Evolutionary conservation across 129 eudicot genomes (phyloP), one percentile per base, ranked within the genome.

Genomic region (Centaurea solstitialis): DNA sequence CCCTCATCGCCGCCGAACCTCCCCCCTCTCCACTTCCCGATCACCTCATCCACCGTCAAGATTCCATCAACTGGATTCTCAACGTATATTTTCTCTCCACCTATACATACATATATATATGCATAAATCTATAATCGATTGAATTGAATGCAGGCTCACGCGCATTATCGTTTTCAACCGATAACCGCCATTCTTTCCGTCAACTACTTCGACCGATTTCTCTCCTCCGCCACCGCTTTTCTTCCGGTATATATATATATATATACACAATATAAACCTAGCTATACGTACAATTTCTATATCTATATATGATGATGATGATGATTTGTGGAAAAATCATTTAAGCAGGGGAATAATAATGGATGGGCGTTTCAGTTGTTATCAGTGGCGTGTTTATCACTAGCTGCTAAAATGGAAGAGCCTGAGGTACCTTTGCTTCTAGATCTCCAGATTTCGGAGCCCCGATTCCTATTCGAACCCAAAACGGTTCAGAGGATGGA

Each of bases 341-440:
- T 26, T 24, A 86, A n/a, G n/a, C n/a, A n/a, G 84, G 82, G 11
- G 59, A 43, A 68, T n/a, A 30, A 11, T 22, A 30, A 11, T 22
- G 81, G 78, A 5, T 86, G 89, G 87, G 73, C 85, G 20, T 87
- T 74, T 67, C 87, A 83, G 75, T 80, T 87, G 22, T 43, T 87
- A 62, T 62, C 90, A 6, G 83, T 76, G 26, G 81, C 90, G 28
- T 87, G 87, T 72, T 37, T 87, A 12, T 79, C 90, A 2, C 24
- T 87, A 21, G 90, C 90, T 21, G 87, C 85, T 40, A 87, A 87
- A 83, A 83, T 87, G 90, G 85, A 87, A 35, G 90, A 87, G 50
- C 70, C 45, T 7, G 4, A 50, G 12, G 75, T 83, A 9, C 90
- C 90, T 7, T 39, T 68, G 37, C 83, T 87, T 6, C 4, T 83